Conservation (phyloP, 805 yeast species). For the Candida sphagnicola region DNA sequence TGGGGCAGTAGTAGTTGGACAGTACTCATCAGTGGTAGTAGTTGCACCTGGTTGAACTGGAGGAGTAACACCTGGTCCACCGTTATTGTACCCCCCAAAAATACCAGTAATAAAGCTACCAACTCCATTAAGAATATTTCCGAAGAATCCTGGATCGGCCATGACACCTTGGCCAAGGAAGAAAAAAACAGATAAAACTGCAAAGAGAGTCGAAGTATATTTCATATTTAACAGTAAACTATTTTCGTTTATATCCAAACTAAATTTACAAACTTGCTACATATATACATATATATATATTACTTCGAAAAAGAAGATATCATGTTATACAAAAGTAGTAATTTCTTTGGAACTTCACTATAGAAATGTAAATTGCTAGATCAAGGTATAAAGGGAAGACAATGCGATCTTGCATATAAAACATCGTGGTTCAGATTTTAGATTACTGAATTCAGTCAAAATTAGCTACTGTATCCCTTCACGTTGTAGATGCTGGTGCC, state of each 20-base stretch:
- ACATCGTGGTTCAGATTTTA: no score
- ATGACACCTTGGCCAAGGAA: conserved; percentile 1
- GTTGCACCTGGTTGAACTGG: neutral
- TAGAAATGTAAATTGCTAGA: no score
- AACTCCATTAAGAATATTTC: neutral
- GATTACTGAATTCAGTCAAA: no score
- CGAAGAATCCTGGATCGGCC: neutral
- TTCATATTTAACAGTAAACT: conserved; percentile 1
- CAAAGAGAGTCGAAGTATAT: neutral
- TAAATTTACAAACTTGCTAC: neutral
- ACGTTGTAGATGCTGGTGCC: no score
- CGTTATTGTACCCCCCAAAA: conserved; percentile 1
- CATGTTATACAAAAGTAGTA: no score
- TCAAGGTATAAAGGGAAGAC: no score
- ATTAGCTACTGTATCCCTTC: no score
- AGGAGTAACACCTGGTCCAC: neutral
- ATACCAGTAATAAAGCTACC: conserved; percentile 1
- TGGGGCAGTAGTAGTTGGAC: neutral
- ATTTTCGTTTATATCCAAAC: no score
- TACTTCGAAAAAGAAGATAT: no score
- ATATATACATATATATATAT: conserved; percentile 2
- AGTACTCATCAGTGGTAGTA: neutral
- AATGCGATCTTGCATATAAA: no score
- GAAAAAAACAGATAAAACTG: neutral
- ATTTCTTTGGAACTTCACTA: no score